Evolutionary conservation across 2,329 filamentous ascomycete genomes (phyloP), one percentile per base, ranked within the genome.

Genomic region (Xylariaceae sp.): DNA sequence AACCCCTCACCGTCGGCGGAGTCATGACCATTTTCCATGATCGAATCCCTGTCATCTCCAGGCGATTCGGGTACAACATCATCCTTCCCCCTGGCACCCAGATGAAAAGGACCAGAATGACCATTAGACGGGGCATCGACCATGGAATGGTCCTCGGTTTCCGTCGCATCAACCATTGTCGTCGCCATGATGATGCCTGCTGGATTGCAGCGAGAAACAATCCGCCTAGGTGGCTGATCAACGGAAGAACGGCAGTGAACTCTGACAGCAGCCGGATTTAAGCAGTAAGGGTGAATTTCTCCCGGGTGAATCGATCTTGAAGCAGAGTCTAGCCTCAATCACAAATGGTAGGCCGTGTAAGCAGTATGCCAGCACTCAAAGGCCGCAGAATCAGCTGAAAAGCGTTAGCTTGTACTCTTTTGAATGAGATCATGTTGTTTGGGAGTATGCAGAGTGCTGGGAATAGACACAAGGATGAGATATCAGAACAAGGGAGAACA

Each of bases 131-230:
- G 67, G 15, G 69, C 77, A 65, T 79, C 77, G 51, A 72, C 69
- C 74, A 78, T 77, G 45, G 72, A 73, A 62, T 76, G 74, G 52
- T 80, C 77, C 49, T 76, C 76, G 51, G 72, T 70, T 54, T 79
- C 78, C 74, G 77, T 77, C 58, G 58, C 55, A 18, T 30, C 49
- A 15, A 51, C 53, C 30, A 50, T 23, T 9, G 42, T 17, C 5
- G 42, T 17, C 54, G 59, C 51, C 57, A 57, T 58, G 30, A 30
- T 39, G 17, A 45, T 39, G 35, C 35, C 45, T 51, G 17, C 13
- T 6, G 49, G 23, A 10, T 45, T 47, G 34, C 13, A 37, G 49
- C 13, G n/a, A 55, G 34, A 50, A 42, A 35, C 3, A 10, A 35
- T n/a, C 42, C 35, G 42, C 11, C 51, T 52, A 13, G 34, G 54